These are phyloP conservation scores for Kluyveromyces sp. DNA, from an alignment of 1,139 yeast genomes.

Conservation along the genomic window DNA sequence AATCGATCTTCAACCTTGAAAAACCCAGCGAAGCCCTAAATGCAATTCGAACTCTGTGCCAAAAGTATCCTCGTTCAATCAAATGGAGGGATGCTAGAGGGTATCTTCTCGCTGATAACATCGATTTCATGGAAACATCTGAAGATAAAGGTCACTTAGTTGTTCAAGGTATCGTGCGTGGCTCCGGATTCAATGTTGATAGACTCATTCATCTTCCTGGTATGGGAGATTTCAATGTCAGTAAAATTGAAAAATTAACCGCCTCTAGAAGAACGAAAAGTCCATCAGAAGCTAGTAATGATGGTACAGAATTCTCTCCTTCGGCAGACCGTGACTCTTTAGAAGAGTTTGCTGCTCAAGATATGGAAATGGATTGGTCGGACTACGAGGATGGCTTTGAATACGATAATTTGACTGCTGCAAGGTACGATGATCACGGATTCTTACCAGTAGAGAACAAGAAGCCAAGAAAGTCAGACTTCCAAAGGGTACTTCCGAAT, in stretches of 20 bases:
- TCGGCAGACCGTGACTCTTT: slow-evolving; percentile 53
- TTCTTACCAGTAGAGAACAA: slow-evolving; percentile 42
- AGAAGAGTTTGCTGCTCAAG: slow-evolving; percentile 59
- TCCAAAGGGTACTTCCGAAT: slow-evolving; percentile 88
- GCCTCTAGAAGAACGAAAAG: slow-evolving; percentile 19
- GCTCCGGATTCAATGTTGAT: slow-evolving; percentile 71
- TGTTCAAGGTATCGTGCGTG: slow-evolving; percentile 81
- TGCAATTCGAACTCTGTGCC: slow-evolving; percentile 70
- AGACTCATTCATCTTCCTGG: slow-evolving; percentile 82
- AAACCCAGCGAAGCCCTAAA: slow-evolving; percentile 58
- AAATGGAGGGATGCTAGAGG: slow-evolving; percentile 92
- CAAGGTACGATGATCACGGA: slow-evolving; percentile 64
- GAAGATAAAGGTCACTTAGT: slow-evolving; percentile 37
- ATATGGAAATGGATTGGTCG: slow-evolving; percentile 44
- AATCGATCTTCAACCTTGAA: slow-evolving; percentile 68
- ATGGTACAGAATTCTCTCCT: slow-evolving; percentile 33
- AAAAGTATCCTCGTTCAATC: slow-evolving; percentile 76
- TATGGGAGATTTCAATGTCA: slow-evolving; percentile 79
- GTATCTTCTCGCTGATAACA: slow-evolving; percentile 68
- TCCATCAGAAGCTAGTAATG: slow-evolving; percentile 12
- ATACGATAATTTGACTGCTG: slow-evolving; percentile 41
- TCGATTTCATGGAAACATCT: slow-evolving; percentile 39
- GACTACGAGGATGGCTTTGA: slow-evolving; percentile 38
- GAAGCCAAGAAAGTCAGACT: slow-evolving; percentile 37
- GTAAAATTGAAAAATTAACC: slow-evolving; percentile 48